Percentiles rank a stretch among this genome's conserved stretches.
Conservation (phyloP, 306 rosid genomes). For the Vigna angularis region DNA sequence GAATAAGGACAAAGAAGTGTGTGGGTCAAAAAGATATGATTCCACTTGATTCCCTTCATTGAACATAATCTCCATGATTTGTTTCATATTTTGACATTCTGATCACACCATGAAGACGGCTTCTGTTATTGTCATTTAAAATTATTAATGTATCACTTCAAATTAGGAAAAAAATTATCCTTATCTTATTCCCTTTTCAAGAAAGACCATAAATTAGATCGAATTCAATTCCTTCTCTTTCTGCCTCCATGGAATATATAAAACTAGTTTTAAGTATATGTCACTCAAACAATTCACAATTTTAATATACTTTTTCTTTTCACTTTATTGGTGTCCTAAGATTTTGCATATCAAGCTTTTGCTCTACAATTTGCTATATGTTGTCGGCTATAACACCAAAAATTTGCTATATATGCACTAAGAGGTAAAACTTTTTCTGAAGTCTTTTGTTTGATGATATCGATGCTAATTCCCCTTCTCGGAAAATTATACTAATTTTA, state of each 20-base stretch:
- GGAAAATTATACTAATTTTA: too few species aligned
- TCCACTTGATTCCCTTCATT: slow-evolving; percentile 41
- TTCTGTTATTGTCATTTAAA: slow-evolving; percentile 22
- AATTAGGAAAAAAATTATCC: too few species aligned
- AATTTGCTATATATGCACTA: too few species aligned
- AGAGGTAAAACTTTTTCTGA: too few species aligned
- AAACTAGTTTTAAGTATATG: neutral
- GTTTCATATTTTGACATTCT: slow-evolving; percentile 36
- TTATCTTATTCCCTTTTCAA: neutral
- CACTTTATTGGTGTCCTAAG: slow-evolving; percentile 34
- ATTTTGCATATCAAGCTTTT: slow-evolving; percentile 39
- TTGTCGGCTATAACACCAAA: too few species aligned
- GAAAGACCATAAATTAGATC: slow-evolving; percentile 14
- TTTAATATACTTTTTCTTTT: slow-evolving; percentile 1
- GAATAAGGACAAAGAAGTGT: neutral
- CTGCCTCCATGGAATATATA: slow-evolving; percentile 17
- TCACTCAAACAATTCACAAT: slow-evolving; percentile 7
- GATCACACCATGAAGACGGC: neutral
- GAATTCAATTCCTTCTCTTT: slow-evolving; percentile 41
- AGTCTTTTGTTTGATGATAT: too few species aligned
- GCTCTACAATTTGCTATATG: neutral
- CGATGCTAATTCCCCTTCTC: too few species aligned
- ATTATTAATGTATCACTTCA: slow-evolving; percentile 3
- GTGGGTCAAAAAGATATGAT: neutral
- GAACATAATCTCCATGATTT: slow-evolving; percentile 38